Base-by-base conservation (phyloP, 768 basidiomycete species). In the Pulveroboletus sp. region DNA sequence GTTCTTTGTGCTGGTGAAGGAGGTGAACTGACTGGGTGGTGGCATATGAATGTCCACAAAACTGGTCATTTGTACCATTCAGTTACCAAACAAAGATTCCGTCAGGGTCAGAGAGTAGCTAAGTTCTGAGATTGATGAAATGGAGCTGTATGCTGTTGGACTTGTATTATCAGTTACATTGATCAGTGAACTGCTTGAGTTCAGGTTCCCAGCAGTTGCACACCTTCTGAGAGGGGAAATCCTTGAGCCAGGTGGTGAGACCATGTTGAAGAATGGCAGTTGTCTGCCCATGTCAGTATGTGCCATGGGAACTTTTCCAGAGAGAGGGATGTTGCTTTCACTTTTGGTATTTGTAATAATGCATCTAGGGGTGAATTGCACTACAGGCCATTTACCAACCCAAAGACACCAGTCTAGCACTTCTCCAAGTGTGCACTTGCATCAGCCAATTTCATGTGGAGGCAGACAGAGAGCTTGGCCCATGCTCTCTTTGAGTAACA, bases 401-500 rank as follows among this genome's bases (percentile, higher is more conserved):
- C 91, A 93, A 20, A 94, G 80, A n/a, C 89, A 80, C 89, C 90
- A 95, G 52, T 85, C 84, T 17, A 95, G 78, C 9, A 90, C 85
- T 63, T 84, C 82, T 20, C 92, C 89, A 35, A 97, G 80, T 1
- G 88, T 88, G 20, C 89, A 81, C 68, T 97, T 93, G 62, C 91
- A 93, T 16, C 83, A 80, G 32, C 89, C 84, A 44, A 97, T 88
- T 73, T 97, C 93, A 35, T 82, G 72, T 5, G 90, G 82, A 0
- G 85, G 81, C 3, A 97, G 76, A 16, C 93, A n/a, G 88, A 89
- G 6, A 97, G 78, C 61, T 93, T 93, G 2, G 89, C 88, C 94
- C 94, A 96, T 16, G 93, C 93, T 23, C 83, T 81, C 64, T 96
- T 95, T 13, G 90, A 93, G 60, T 94, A 96, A 36, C 89, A 91